Evolutionary conservation across 2,329 filamentous ascomycete genomes (phyloP).

Genomic region (Huntiella decipiens): DNA sequence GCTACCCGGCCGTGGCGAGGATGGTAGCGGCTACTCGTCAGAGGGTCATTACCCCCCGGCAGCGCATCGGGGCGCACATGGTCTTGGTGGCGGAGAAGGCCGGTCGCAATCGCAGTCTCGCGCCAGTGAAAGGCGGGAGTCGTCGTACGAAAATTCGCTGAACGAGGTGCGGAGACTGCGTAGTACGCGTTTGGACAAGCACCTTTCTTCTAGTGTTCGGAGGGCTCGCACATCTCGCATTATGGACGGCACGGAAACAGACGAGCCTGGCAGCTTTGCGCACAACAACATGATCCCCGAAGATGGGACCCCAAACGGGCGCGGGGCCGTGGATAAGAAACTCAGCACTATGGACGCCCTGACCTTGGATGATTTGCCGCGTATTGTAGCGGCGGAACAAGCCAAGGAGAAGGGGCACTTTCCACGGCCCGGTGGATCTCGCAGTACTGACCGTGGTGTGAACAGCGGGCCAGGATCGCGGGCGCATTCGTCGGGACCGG

Average conservation of each 20-base stretch:
- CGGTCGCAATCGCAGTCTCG: slow-evolving; percentile 58
- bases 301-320: slow-evolving; percentile 50
- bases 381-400: slow-evolving; percentile 89
- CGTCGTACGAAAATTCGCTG: slow-evolving; percentile 84
- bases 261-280: slow-evolving; percentile 37
- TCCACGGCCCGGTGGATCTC: slow-evolving; percentile 39
- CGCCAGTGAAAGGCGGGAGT: slow-evolving; percentile 37
- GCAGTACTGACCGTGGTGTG: slow-evolving; percentile 4
- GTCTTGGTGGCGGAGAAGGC: slow-evolving; percentile 28
- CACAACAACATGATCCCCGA: slow-evolving; percentile 51
- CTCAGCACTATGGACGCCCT: slow-evolving; percentile 82
- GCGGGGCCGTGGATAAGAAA: slow-evolving; percentile 57
- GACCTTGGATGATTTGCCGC: slow-evolving; percentile 86
- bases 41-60: slow-evolving; percentile 24
- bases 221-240: slow-evolving; percentile 81
- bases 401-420: slow-evolving; percentile 58
- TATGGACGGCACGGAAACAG: slow-evolving; percentile 65
- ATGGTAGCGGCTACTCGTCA: slow-evolving; percentile 49
- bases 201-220: slow-evolving; percentile 79
- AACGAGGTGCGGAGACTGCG: slow-evolving; percentile 83
- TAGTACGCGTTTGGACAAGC: slow-evolving; percentile 85
- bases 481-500: not conserved
- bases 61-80: not conserved
- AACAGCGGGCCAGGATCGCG: not conserved
- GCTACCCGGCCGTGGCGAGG: slow-evolving; percentile 55